Percentiles rank a stretch among this genome's conserved stretches.
phyloP scores from a whole-genome alignment of 2,329 filamentous ascomycete genomes.

The Ophiobolus disseminans region DNA sequence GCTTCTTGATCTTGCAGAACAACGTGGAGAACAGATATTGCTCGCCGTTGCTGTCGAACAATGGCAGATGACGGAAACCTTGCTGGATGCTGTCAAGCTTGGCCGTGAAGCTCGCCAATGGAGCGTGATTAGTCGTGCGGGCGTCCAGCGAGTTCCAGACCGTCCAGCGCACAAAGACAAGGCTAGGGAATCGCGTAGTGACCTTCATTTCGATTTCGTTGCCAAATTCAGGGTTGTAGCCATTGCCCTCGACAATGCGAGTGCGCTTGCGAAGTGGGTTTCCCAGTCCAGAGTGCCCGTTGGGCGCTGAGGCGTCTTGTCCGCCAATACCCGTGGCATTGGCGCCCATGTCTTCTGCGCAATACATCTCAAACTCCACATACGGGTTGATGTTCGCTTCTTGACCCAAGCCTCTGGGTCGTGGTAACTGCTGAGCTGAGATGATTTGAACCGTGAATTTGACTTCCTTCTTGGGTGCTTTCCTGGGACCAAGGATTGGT shows the following conservation, averaged over 20 bases:
- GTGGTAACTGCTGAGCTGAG: conserved; percentile 92
- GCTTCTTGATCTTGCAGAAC: conserved; percentile 83
- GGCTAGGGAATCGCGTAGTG: conserved; percentile 90
- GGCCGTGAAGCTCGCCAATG: conserved; percentile 88
- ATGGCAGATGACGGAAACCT: conserved; percentile 89
- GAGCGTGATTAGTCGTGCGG: conserved; percentile 67
- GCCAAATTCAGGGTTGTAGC: conserved; percentile 90
- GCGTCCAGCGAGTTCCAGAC: conserved; percentile 87
- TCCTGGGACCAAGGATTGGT: conserved; percentile 59
- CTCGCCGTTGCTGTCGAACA: conserved; percentile 87
- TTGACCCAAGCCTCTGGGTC: conserved; percentile 74
- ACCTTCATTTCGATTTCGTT: conserved; percentile 80
- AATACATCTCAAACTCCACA: conserved; percentile 92
- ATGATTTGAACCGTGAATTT: conserved; percentile 87
- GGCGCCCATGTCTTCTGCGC: conserved; percentile 88
- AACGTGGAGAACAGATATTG: conserved; percentile 94
- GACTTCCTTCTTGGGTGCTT: conserved; percentile 81
- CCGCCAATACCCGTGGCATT: conserved; percentile 72
- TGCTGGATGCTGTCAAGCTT: conserved; percentile 89
- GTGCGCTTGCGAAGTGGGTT: conserved; percentile 81
- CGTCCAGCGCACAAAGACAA: conserved; percentile 92
- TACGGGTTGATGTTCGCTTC: conserved; percentile 87
- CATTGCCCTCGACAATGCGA: conserved; percentile 81
- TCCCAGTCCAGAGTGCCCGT: conserved; percentile 70
- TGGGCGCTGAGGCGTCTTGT: conserved; percentile 68